A percentile compares a stretch with the other conserved stretches of the same genome.
phyloP scores from a whole-genome alignment of 2,329 filamentous ascomycete genomes.

The Ceratocystis destructans region DNA sequence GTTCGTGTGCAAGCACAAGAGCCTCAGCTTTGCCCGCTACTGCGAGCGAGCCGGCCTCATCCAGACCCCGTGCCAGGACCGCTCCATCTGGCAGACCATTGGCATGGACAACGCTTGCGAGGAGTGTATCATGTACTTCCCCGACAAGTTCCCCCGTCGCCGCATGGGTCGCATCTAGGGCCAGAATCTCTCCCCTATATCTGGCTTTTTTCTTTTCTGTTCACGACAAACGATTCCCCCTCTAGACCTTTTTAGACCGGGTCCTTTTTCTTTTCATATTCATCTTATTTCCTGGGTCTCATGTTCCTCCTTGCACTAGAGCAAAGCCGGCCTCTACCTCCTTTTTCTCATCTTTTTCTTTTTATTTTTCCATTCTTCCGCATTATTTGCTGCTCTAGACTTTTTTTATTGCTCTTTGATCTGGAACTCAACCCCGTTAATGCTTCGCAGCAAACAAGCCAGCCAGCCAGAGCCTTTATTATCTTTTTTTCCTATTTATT shows the following conservation, averaged over 20 bases:
- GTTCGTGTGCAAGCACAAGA: conserved; percentile 27
- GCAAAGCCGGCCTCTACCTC: background rate
- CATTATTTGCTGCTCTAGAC: conserved; percentile 6
- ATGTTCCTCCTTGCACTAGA: background rate
- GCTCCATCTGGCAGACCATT: conserved; percentile 28
- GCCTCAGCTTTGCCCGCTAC: conserved; percentile 27
- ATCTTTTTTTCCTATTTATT: background rate
- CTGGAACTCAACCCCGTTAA: background rate
- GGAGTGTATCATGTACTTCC: conserved; percentile 26
- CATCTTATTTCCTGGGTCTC: background rate
- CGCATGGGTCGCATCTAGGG: conserved; percentile 12
- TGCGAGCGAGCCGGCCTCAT: conserved; percentile 27
- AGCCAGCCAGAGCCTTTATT: conserved; percentile 7
- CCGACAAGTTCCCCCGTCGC: conserved; percentile 22
- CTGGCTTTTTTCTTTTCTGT: no score
- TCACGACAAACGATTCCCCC: no score
- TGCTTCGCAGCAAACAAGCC: conserved; percentile 1
- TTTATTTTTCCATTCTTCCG: background rate
- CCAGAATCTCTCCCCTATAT: background rate
- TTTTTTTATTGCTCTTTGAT: conserved; percentile 8
- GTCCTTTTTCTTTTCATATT: no score
- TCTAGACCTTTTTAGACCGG: background rate
- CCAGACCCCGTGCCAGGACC: conserved; percentile 27
- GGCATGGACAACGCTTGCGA: conserved; percentile 28
- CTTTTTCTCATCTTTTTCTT: background rate